A percentile compares a stretch with the other conserved stretches of the same genome.
phyloP scores from a whole-genome alignment of 2,329 filamentous ascomycete genomes.

The Fusarium piperis region DNA sequence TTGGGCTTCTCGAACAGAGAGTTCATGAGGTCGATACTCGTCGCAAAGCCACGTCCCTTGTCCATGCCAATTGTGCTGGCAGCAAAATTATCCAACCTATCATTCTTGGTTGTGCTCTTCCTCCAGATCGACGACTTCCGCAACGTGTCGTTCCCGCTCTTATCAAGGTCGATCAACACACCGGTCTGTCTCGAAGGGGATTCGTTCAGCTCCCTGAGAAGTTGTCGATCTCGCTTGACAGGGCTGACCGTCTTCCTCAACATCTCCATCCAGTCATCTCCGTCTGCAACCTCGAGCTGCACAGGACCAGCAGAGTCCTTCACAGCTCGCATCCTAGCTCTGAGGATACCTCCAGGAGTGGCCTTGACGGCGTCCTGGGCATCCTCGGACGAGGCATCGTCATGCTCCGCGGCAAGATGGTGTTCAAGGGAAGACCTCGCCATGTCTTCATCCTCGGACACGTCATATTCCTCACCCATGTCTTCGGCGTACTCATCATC shows the following conservation, averaged over 20 bases:
- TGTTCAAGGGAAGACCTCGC: slow-evolving; percentile 80
- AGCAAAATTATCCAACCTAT: slow-evolving; percentile 42
- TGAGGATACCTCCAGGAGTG: slow-evolving; percentile 69
- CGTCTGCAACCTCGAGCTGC: slow-evolving; percentile 70
- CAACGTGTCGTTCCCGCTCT: slow-evolving; percentile 61
- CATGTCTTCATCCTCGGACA: slow-evolving; percentile 76
- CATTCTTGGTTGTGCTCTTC: slow-evolving; percentile 44
- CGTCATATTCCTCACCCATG: slow-evolving; percentile 81
- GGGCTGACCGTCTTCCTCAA: slow-evolving; percentile 94
- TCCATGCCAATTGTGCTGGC: slow-evolving; percentile 47
- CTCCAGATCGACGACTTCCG: slow-evolving; percentile 50
- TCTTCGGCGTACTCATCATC: slow-evolving; percentile 66
- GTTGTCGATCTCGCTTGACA: slow-evolving; percentile 86
- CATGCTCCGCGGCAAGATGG: slow-evolving; percentile 80
- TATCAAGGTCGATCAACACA: slow-evolving; percentile 41
- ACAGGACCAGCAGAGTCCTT: slow-evolving; percentile 68
- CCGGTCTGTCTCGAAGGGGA: slow-evolving; percentile 51
- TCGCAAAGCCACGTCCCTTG: slow-evolving; percentile 77
- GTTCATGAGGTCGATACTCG: slow-evolving; percentile 95
- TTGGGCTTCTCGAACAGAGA: slow-evolving; percentile 84
- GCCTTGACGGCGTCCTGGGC: slow-evolving; percentile 56
- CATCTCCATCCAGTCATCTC: slow-evolving; percentile 93
- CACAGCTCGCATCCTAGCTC: slow-evolving; percentile 70
- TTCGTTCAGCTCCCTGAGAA: slow-evolving; percentile 70
- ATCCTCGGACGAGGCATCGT: slow-evolving; percentile 65